Evolutionary conservation across 441 rosid species (phyloP), one percentile per base, ranked within the genome.

Genomic region (Jatropha multifida): DNA sequence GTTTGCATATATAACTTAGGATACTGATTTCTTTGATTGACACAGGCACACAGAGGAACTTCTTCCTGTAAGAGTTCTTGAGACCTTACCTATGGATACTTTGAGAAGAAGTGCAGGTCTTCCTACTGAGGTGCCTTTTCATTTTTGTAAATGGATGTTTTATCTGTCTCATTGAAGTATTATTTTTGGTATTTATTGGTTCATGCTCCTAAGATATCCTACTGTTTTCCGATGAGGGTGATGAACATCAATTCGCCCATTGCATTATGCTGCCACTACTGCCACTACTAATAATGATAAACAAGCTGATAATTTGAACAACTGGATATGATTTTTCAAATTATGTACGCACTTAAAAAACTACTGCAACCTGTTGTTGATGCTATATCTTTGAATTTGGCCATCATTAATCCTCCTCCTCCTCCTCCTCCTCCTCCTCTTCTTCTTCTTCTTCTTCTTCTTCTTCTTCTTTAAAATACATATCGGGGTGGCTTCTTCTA

Each of bases 51-150:
- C 99, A 0, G 75, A 79, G 64, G 92, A 87, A 76, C 97, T 96
- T 72, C 79, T 88, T 80, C 97, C 99, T 52, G 82, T 92, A 55
- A 88, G 90, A 82, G 97, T 94, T 85, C 96, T 96, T 72, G 97
- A 96, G 82, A 93, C 98, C 80, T 84, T 94, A 78, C 92, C 99
- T 55, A 17, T 85, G 63, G 85, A 90, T 72, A 71, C 78, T 68
- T 83, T 96, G 84, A 89, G 88, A 87, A 83, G 87, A 79, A 83
- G 82, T 69, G 79, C 82, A 61, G 94, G 98, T 75, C 92, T 96
- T 66, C 98, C 98, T 11, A 86, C 85, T 76, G 83, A 93, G 99
- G 98, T 95, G 83, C 69, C 26, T 59, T 74, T 9, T 26, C 27
- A 20, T 59, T 38, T 42, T 54, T 55, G 51, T 3, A 27, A 65